Evolutionary conservation across 2,329 filamentous ascomycete genomes (phyloP).

Genomic region (Penicillium sp.): DNA sequence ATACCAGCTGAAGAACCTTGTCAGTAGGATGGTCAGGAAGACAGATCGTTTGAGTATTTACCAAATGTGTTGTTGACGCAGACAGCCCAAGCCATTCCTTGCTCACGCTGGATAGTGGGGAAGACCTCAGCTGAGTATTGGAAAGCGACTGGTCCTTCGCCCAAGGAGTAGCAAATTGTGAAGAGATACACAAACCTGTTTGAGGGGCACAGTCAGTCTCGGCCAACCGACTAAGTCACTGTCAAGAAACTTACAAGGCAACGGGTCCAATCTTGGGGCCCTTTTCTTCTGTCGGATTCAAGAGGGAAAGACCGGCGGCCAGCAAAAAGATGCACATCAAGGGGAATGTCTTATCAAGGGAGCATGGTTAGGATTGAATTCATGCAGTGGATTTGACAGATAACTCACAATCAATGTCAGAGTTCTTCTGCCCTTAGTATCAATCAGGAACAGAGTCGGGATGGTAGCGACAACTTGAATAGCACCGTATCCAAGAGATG

Average conservation of each 20-base stretch:
- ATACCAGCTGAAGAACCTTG: slow-evolving; percentile 37
- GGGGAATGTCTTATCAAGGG: slow-evolving; percentile 59
- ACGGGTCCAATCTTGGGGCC: slow-evolving; percentile 33
- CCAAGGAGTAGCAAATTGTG: slow-evolving; percentile 58
- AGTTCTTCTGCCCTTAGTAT: slow-evolving; percentile 60
- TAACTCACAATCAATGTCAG: slow-evolving; percentile 35
- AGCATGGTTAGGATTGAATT: background rate
- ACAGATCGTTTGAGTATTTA: slow-evolving; percentile 3
- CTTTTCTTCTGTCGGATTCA: slow-evolving; percentile 39
- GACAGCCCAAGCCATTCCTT: slow-evolving; percentile 29
- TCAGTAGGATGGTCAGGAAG: slow-evolving; percentile 17
- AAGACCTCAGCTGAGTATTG: slow-evolving; percentile 54
- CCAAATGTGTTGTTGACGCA: slow-evolving; percentile 32
- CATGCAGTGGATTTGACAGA: too few species aligned
- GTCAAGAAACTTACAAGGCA: slow-evolving; percentile 14
- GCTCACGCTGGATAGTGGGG: slow-evolving; percentile 50
- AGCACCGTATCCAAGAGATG: slow-evolving; percentile 61
- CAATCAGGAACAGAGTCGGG: slow-evolving; percentile 61
- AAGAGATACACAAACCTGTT: slow-evolving; percentile 62
- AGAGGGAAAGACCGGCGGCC: slow-evolving; percentile 55
- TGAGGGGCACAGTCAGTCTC: slow-evolving; percentile 41
- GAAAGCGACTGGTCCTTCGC: slow-evolving; percentile 54
- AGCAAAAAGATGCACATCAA: slow-evolving; percentile 62
- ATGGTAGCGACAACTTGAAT: slow-evolving; percentile 61
- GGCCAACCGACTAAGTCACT: too few species aligned